phyloP scores from a whole-genome alignment of 768 basidiomycete species.

The Austroboletus eburneus region DNA sequence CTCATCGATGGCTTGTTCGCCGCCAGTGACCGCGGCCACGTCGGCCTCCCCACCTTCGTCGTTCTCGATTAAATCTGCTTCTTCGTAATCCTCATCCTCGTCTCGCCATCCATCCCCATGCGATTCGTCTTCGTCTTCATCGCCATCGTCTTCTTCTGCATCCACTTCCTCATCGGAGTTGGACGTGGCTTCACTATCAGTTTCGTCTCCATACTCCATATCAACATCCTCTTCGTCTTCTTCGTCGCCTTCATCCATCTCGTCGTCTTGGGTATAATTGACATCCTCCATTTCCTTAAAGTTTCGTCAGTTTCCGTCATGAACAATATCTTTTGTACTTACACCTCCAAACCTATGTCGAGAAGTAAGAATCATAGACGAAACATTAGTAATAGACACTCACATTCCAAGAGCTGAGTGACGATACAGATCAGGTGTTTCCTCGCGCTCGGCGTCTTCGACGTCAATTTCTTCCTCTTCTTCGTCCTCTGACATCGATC shows the following conservation, averaged over 20 bases:
- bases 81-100: conserved; percentile 50
- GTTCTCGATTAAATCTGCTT: conserved; percentile 59
- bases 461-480: conserved; percentile 55
- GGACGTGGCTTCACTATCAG: conserved; percentile 78
- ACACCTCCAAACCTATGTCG: conserved; percentile 67
- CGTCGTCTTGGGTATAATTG: conserved; percentile 62
- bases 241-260: conserved; percentile 79
- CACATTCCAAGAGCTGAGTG: conserved; percentile 95
- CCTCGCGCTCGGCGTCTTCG: conserved; percentile 58
- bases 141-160: conserved; percentile 59
- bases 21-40: conserved; percentile 49
- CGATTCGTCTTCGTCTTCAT: conserved; percentile 51
- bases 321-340: conserved; percentile 32
- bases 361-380: conserved; percentile 5
- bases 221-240: conserved; percentile 82
- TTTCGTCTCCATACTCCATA: conserved; percentile 83
- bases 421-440: conserved; percentile 91
- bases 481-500: conserved; percentile 43
- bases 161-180: conserved; percentile 67
- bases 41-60: conserved; percentile 50
- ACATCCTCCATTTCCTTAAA: conserved; percentile 77
- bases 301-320: conserved; percentile 14
- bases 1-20: conserved; percentile 44
- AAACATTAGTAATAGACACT: conserved; percentile 24
- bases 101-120: conserved; percentile 51